Evolutionary conservation across 2,329 filamentous ascomycete species (phyloP), one percentile per base, ranked within the genome.

Genomic region (Pseudogymnoascus sp.): DNA sequence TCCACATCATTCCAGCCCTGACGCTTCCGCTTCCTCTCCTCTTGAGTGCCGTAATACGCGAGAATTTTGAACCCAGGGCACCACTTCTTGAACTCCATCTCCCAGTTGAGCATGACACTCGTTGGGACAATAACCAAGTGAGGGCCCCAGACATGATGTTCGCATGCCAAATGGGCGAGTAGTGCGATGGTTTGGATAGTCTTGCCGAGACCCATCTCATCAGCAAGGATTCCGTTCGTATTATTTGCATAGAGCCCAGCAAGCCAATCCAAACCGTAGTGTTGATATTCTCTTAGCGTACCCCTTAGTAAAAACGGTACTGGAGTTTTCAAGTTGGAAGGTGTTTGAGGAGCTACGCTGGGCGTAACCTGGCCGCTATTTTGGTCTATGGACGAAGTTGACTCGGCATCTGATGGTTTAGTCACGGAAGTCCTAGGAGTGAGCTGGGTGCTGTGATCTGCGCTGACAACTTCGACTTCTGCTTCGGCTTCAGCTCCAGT

Each of bases 1-100:
- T 96, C 90, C 65, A 96, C 89, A 62, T 94, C 90, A 69, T 88
- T 91, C 94, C 94, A 99, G 1, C 94, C 93, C 70, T 88, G 86
- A 29, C 95, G 88, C 74, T 97, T 97, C 67, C 87, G 82, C 72
- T 90, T 92, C 52, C 94, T 87, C 75, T 99, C 94, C 67, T 97
- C 92, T 69, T 92, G 89, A 42, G 88, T 90, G 45, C 95, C 94
- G 72, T 97, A 99, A 76, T 99, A 99, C 0, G 92, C 94, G 63
- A 99, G 80, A 62, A 99, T 96, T 73, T 97, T 97, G 80, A 99
- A 99, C 0, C 94, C 93, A 2, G 95, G 94, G 62, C 92, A 90
- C 85, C 93, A 99, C 73, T 99, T 99, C 72, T 97, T 97, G 81
- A 99, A 99, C 75, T 99, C 94, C 89, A 97, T 97, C 74, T 99